Conservation (phyloP, 495 filamentous ascomycete species). For the Penicillium manginii region DNA sequence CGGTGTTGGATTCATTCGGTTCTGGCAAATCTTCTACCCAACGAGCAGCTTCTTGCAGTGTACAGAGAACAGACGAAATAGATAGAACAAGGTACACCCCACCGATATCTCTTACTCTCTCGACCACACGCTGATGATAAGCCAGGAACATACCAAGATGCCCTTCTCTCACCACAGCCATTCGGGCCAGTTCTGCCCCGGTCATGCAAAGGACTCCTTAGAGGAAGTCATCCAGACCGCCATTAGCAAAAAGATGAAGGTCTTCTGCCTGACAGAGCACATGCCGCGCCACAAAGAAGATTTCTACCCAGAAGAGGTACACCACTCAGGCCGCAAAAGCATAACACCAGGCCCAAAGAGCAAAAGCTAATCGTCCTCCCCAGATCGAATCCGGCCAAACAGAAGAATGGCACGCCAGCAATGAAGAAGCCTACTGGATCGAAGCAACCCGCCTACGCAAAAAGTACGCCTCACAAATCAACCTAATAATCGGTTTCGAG, state of each 20-base stretch:
- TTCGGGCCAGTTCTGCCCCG: conserved; percentile 93
- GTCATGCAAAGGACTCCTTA: conserved; percentile 81
- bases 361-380: neutral
- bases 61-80: no score
- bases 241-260: conserved; percentile 74
- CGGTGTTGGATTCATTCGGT: neutral
- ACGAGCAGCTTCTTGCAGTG: no score
- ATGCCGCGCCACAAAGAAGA: conserved; percentile 81
- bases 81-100: neutral
- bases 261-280: conserved; percentile 94
- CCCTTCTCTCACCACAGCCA: conserved; percentile 99
- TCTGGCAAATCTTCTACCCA: neutral
- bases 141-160: conserved; percentile 54
- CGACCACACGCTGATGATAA: conserved; percentile 5
- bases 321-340: neutral
- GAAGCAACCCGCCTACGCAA: conserved; percentile 73
- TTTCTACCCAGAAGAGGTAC: conserved; percentile 81
- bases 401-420: conserved; percentile 45
- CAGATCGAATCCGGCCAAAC: conserved; percentile 47
- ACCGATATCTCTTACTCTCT: neutral
- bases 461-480: conserved; percentile 71
- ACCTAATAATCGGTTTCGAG: conserved; percentile 89
- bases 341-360: conserved; percentile 8
- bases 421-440: conserved; percentile 70
- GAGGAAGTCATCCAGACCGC: conserved; percentile 83